Conservation (phyloP, 2,329 filamentous ascomycete species). For the Thelonectria discophora region DNA sequence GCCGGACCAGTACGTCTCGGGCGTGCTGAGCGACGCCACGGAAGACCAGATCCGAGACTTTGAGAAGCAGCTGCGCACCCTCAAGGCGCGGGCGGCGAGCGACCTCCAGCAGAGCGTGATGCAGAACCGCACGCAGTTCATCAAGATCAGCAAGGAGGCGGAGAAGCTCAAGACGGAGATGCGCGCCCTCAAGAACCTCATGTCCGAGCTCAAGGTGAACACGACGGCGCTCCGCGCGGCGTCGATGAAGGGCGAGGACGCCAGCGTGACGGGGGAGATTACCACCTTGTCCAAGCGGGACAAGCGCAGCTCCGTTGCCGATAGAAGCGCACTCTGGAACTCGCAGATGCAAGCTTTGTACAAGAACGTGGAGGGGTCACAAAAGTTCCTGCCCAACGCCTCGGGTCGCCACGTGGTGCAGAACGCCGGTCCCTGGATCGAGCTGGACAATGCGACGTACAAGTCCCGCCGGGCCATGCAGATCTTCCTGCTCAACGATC, state of each 20-base stretch:
- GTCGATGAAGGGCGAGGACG: conserved; percentile 61
- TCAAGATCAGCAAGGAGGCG: conserved; percentile 98
- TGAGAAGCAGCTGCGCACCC: conserved; percentile 76
- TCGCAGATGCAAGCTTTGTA: conserved; percentile 80
- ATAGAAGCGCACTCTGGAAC: conserved; percentile 73
- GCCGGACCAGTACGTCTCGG: conserved; percentile 80
- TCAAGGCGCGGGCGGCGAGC: conserved; percentile 79
- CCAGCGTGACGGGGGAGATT: conserved; percentile 60
- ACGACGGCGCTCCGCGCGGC: conserved; percentile 71
- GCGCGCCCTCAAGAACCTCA: conserved; percentile 86
- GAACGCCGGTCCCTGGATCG: conserved; percentile 93
- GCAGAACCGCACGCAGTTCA: conserved; percentile 97
- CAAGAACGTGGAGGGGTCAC: conserved; percentile 97
- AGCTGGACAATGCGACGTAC: conserved; percentile 97
- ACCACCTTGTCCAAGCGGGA: conserved; percentile 68
- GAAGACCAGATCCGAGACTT: conserved; percentile 88
- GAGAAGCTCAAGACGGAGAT: conserved; percentile 98
- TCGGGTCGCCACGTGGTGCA: conserved; percentile 93
- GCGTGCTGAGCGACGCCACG: conserved; percentile 81
- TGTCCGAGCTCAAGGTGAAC: conserved; percentile 89
- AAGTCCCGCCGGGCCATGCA: conserved; percentile 90
- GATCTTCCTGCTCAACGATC: conserved; percentile 92
- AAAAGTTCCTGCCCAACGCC: conserved; percentile 92
- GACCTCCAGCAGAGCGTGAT: conserved; percentile 96
- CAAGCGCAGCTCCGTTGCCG: conserved; percentile 88